Conservation (phyloP, 164 flowering plant genomes). For the Chimonanthus salicifolius region DNA sequence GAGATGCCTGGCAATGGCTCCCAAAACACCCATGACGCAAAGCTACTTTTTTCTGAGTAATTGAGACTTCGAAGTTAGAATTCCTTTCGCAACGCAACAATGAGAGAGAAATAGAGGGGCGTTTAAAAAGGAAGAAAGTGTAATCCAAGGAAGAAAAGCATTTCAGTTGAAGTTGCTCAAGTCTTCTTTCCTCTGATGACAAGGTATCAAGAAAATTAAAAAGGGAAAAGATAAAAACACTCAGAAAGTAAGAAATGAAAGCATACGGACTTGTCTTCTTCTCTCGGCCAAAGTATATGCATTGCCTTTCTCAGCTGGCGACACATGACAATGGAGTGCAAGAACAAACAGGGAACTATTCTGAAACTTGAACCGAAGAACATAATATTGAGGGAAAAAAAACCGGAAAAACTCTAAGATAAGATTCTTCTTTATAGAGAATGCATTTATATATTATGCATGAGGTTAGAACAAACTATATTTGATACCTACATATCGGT, state of each 20-base stretch:
- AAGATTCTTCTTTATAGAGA: too few relatives aligned
- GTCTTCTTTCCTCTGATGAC: slow-evolving; percentile 23
- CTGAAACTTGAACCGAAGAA: too few relatives aligned
- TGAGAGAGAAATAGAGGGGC: neutral
- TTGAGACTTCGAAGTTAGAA: neutral
- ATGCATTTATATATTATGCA: too few relatives aligned
- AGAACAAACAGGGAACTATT: too few relatives aligned
- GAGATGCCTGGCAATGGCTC: slow-evolving; percentile 45
- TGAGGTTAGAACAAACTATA: too few relatives aligned
- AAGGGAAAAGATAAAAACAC: neutral
- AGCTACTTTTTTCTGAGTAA: neutral
- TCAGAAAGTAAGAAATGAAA: neutral
- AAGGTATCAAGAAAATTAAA: slow-evolving; percentile 9
- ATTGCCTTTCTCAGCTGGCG: neutral
- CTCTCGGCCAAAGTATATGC: neutral
- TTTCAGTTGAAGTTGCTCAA: slow-evolving; percentile 12
- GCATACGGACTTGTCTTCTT: neutral
- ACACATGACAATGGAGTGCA: too few relatives aligned
- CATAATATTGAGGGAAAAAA: too few relatives aligned
- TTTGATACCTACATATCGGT: too few relatives aligned
- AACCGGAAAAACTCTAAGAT: too few relatives aligned
- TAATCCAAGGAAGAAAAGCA: slow-evolving; percentile 20
- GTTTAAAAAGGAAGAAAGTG: slow-evolving; percentile 2
- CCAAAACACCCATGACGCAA: slow-evolving; percentile 51
- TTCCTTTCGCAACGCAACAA: neutral